phyloP scores from a whole-genome alignment of 2,329 filamentous ascomycete genomes.

The Aspergillus tubingensis region DNA sequence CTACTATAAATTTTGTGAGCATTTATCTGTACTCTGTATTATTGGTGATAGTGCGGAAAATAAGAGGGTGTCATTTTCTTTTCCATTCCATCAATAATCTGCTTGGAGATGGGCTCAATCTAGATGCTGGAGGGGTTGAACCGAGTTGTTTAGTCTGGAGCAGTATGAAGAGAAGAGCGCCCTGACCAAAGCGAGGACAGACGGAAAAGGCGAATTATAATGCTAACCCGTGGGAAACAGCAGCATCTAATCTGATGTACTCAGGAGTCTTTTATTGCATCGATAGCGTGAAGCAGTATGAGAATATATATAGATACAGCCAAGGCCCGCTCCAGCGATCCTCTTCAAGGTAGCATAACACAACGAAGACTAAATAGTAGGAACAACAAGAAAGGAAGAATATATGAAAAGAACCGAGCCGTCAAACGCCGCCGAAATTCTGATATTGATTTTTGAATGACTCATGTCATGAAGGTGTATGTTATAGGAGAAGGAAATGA shows the following conservation, averaged over 20 bases:
- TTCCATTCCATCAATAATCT: slow-evolving; percentile 1
- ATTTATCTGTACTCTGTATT: slow-evolving; percentile 27
- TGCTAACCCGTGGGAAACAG: background rate
- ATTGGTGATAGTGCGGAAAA: slow-evolving; percentile 22
- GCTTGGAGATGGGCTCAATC: background rate
- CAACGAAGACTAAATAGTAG: slow-evolving; percentile 22
- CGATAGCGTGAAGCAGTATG: slow-evolving; percentile 1
- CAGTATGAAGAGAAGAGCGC: background rate
- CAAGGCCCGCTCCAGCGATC: slow-evolving; percentile 23
- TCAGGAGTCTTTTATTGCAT: background rate
- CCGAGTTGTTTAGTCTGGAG: background rate
- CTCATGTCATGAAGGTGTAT: slow-evolving; percentile 21
- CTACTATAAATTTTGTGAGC: slow-evolving; percentile 24
- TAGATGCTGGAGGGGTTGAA: background rate
- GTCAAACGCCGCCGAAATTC: slow-evolving; percentile 23
- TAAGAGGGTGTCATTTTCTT: slow-evolving; percentile 15
- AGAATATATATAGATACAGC: slow-evolving; percentile 33
- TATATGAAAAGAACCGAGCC: slow-evolving; percentile 11
- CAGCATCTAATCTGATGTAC: background rate
- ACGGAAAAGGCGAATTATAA: background rate
- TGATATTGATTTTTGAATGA: slow-evolving; percentile 13
- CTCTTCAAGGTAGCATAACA: slow-evolving; percentile 16
- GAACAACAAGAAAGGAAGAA: slow-evolving; percentile 13
- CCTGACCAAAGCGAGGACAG: background rate
- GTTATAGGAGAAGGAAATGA: slow-evolving; percentile 13